These are phyloP conservation scores for Cordyceps tenuipes DNA, from an alignment of 2,329 filamentous ascomycete genomes.

Conservation along the genomic window DNA sequence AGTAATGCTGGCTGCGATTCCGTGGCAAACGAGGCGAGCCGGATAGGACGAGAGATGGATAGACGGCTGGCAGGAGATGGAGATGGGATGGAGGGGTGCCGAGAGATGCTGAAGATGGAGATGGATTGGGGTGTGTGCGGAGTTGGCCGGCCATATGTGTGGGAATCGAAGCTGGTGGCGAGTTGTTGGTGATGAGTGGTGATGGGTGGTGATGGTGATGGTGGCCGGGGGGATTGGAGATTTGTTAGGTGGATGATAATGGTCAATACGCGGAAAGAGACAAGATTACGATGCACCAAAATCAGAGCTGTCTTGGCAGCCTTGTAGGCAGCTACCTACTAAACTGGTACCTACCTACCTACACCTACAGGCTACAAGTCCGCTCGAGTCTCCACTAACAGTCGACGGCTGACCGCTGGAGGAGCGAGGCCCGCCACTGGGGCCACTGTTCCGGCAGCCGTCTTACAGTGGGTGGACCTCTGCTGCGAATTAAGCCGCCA, in stretches of 20 bases:
- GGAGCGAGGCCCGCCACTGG: neutral
- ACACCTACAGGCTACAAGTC: neutral
- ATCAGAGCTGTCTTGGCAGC: neutral
- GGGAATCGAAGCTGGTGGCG: neutral
- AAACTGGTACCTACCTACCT: too few relatives aligned
- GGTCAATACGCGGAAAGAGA: neutral
- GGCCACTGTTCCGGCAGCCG: neutral
- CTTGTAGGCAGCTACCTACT: neutral
- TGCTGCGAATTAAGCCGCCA: too few relatives aligned
- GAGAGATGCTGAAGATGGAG: neutral
- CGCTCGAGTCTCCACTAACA: neutral
- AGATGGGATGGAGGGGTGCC: neutral
- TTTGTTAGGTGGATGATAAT: neutral
- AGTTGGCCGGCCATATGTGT: neutral
- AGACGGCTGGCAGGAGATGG: neutral
- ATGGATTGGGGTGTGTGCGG: neutral
- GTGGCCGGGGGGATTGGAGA: too few relatives aligned
- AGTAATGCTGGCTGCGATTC: neutral
- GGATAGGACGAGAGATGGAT: neutral
- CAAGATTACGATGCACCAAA: neutral
- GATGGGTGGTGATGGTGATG: too few relatives aligned
- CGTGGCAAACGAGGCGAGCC: neutral
- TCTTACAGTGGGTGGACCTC: too few relatives aligned
- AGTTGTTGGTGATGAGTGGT: too few relatives aligned
- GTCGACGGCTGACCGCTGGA: neutral